A percentile compares a stretch with the other conserved stretches of the same genome.
These are phyloP conservation scores for Beauveria australis DNA, from an alignment of 2,329 filamentous ascomycete species.

Conservation along the genomic window DNA sequence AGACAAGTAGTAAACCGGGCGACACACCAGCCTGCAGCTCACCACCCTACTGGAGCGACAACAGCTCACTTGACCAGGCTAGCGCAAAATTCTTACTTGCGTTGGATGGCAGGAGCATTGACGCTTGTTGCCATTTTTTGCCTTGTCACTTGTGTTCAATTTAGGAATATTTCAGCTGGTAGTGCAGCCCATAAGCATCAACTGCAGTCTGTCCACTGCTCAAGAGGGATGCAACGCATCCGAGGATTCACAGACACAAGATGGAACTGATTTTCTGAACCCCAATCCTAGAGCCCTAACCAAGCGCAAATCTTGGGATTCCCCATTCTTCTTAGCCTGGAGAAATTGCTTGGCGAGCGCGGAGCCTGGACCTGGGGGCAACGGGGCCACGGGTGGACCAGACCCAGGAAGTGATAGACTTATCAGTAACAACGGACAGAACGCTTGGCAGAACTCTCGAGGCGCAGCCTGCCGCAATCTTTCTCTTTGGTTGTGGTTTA, in stretches of 20 bases:
- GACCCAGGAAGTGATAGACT: not conserved
- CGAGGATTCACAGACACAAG: not conserved
- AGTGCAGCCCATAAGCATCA: too few relatives aligned
- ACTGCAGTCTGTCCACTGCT: too few relatives aligned
- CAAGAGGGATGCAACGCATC: too few relatives aligned
- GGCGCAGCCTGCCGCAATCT: not conserved
- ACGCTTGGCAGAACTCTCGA: not conserved
- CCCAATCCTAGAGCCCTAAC: too few relatives aligned
- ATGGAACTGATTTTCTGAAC: not conserved
- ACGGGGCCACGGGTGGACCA: not conserved
- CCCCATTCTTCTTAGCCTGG: not conserved
- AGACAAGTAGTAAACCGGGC: constrained; percentile 1
- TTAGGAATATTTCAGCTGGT: not conserved
- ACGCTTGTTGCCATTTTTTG: not conserved
- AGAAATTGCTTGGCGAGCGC: constrained; percentile 1
- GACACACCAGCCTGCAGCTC: not conserved
- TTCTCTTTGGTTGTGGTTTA: not conserved
- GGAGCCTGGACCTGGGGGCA: not conserved
- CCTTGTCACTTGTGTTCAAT: not conserved
- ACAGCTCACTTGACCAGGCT: not conserved
- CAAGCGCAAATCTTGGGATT: not conserved
- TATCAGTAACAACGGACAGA: too few relatives aligned
- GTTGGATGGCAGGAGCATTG: too few relatives aligned
- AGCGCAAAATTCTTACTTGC: not conserved
- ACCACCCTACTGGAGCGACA: not conserved